Evolutionary conservation across 2,329 filamentous ascomycete genomes (phyloP), one percentile per base, ranked within the genome.

Genomic region (Xylaria digitata): DNA sequence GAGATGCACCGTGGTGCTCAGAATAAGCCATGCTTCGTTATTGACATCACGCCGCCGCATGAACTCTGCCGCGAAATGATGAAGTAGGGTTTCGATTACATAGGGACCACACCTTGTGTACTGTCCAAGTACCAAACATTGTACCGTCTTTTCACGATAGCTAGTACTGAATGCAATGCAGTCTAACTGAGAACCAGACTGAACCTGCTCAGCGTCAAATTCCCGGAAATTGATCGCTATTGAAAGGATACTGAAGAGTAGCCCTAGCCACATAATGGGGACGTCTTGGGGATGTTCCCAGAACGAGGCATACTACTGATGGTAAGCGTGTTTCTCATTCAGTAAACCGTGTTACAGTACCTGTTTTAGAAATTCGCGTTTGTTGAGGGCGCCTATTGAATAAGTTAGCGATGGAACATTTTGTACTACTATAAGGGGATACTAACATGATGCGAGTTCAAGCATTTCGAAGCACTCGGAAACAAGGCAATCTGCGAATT

Each of bases 161-260:
- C 46, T 59, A 45, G 63, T 30, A 23, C 68, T 49, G 11, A 69
- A 49, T 7, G 61, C 56, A 43, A 42, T 49, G 19, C 64, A 64
- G 32, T 68, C 56, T 9, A 49, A 32, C 19, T 62, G 53, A 26
- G 53, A 37, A 11, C 40, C 40, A 30, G 37, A 52, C 30, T 48
- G 54, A 40, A 62, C 13, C 19, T 48, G 45, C 9, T 67, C 68
- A 17, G 57, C 50, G 19, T 67, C 64, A 21, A 65, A 63, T n/a
- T 66, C 58, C 56, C 70, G 71, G 32, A 71, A 69, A 34, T 73
- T 71, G 6, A 73, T 69, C 1, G 82, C 78, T 6, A 84, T 74
- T 57, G 80, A 80, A 50, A 85, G 73, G 3, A 85, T 83, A 6
- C 77, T 78, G 70, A 82, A 85, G 0, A 85, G 69, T 1, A 85